Evolutionary conservation across 1,284 basidiomycete genomes (phyloP), one percentile per base, ranked within the genome.

Genomic region (Heterobasidion annosum): DNA sequence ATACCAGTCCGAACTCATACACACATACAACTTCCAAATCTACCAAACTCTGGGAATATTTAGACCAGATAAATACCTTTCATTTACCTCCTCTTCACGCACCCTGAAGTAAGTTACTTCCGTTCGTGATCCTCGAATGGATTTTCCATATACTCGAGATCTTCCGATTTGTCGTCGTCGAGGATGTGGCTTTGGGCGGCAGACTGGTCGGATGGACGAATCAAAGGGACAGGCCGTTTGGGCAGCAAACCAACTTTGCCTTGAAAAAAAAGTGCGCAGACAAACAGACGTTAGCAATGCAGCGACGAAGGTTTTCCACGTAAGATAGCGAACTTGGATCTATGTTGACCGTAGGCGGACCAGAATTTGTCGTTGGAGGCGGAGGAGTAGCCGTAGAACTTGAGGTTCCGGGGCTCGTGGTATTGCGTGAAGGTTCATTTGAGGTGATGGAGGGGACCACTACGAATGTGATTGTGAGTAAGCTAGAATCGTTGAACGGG

Each of bases 191-290:
- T 63, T 40, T 65, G 49, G 8, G 43, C 33, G 13, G 34, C 10
- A 32, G 65, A 63, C 32, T 67, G 62, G 44, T 65, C 67, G 5
- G 72, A 0, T 48, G 53, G 62, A 42, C 72, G 73, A 25, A 85
- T 63, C n/a, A 88, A 73, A 8, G 84, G 82, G 12, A 89, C 85
- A 2, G 86, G 83, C 0, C 82, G 78, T 67, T 87, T 88, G 4
- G 87, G 86, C 18, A 89, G 70, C 40, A 89, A 65, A n/a, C 86
- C 87, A 2, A 88, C 71, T 67, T 86, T 88, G 50, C 70, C 75
- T 76, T 56, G 16, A 32, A 25, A 51, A 8, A 8, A 15, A 53
- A 42, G 47, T 25, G 3, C 25, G 25, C 25, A 25, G 25, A 32
- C 10, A 40, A 15, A 25, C 48, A 18, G 12, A 8, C 12, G 18